Conservation (phyloP, 306 rosid species). For the Hippophae rhamnoides region DNA sequence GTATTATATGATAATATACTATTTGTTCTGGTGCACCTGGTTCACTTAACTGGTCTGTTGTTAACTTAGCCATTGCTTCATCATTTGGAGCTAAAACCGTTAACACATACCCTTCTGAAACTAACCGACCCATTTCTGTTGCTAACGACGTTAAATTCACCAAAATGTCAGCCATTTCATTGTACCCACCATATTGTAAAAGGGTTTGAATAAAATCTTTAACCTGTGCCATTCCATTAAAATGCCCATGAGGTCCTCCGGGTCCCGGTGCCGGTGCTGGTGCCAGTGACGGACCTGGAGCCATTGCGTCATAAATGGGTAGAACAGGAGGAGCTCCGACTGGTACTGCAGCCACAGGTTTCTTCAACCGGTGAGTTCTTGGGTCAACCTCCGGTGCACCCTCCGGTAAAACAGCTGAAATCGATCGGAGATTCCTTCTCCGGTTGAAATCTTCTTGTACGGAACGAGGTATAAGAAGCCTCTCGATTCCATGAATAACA, state of each 20-base stretch:
- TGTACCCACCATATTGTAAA: slow-evolving; percentile 90
- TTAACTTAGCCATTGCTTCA: slow-evolving; percentile 91
- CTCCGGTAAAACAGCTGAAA: slow-evolving; percentile 74
- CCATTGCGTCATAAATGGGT: slow-evolving; percentile 72
- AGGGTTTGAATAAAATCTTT: slow-evolving; percentile 89
- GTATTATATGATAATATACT: slow-evolving; percentile 79
- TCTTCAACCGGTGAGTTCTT: slow-evolving; percentile 73
- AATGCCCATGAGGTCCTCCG: slow-evolving; percentile 66
- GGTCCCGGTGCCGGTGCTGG: slow-evolving; percentile 98
- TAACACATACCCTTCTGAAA: slow-evolving; percentile 79
- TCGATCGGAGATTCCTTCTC: slow-evolving; percentile 52
- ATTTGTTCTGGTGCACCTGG: slow-evolving; percentile 98
- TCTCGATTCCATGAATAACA: slow-evolving; percentile 81
- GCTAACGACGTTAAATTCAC: slow-evolving; percentile 81
- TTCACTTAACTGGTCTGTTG: slow-evolving; percentile 84
- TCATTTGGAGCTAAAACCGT: slow-evolving; percentile 91
- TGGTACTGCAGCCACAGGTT: slow-evolving; percentile 50
- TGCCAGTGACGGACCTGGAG: slow-evolving; percentile 81
- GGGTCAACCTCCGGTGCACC: slow-evolving; percentile 98
- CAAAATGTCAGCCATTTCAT: slow-evolving; percentile 93
- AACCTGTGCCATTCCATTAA: slow-evolving; percentile 83
- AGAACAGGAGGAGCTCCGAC: slow-evolving; percentile 83
- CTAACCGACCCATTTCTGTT: slow-evolving; percentile 86
- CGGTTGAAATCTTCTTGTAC: slow-evolving; percentile 90
- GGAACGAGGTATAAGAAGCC: slow-evolving; percentile 63